Percentiles rank a stretch among this genome's conserved stretches.
Evolutionary conservation across 2,329 filamentous ascomycete species (phyloP).

Genomic region (Cladosporium velox): DNA sequence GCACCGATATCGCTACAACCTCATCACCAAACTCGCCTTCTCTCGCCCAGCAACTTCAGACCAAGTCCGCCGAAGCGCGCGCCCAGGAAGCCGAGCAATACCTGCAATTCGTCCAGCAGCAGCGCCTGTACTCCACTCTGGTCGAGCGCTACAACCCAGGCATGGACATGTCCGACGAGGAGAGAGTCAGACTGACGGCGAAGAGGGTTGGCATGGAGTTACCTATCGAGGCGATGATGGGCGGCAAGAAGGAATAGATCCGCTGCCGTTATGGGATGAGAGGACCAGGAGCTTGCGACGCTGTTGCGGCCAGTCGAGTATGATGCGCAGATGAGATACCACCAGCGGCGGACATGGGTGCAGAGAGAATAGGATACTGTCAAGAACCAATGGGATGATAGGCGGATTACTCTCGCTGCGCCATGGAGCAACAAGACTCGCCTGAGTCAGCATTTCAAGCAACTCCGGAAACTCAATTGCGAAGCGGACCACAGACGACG

Average conservation of each 20-base stretch:
- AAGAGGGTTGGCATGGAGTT: constrained; percentile 88
- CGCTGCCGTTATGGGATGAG: not conserved
- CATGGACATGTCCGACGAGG: constrained; percentile 81
- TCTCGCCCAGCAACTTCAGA: constrained; percentile 13
- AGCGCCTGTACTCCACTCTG: constrained; percentile 77
- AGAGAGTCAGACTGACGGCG: constrained; percentile 80
- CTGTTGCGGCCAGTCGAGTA: not conserved
- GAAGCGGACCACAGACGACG: not conserved
- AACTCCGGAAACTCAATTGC: not conserved
- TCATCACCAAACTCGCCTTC: constrained; percentile 42
- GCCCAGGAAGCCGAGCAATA: constrained; percentile 71
- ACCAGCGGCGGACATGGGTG: not conserved
- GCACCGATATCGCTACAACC: constrained; percentile 57
- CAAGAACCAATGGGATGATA: not conserved
- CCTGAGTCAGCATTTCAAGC: not conserved
- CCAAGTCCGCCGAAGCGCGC: constrained; percentile 27
- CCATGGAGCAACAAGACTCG: too few relatives aligned
- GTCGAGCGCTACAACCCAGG: constrained; percentile 93
- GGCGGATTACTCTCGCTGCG: too few relatives aligned
- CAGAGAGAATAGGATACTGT: not conserved
- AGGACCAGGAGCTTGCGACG: not conserved
- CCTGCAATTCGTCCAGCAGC: constrained; percentile 77
- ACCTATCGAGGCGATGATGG: constrained; percentile 58
- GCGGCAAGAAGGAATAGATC: not conserved
- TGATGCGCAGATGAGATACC: not conserved